Evolutionary conservation across 768 basidiomycete species (phyloP).

Genomic region (Mycena galopus): DNA sequence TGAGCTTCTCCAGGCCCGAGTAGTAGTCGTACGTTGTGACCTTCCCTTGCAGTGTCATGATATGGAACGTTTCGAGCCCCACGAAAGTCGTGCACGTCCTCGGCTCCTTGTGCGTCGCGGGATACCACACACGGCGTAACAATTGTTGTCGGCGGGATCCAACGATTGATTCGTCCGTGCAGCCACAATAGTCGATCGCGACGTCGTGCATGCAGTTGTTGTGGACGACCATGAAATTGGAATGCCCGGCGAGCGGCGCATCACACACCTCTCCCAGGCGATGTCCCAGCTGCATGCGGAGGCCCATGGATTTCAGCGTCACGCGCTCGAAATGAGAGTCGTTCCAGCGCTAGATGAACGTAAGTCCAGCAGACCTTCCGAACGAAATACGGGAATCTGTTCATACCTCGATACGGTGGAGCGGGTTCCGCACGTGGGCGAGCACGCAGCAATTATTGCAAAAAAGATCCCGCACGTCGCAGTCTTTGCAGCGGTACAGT

Average conservation of each 20-base stretch:
- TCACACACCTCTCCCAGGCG: not conserved
- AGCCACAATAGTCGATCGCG: not conserved
- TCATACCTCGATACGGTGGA: not conserved
- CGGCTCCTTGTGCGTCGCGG: not conserved
- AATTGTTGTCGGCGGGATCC: not conserved
- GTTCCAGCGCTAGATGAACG: not conserved
- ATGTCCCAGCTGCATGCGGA: not conserved
- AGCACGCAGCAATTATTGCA: not conserved
- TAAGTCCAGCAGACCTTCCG: not conserved
- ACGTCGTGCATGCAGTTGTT: not conserved
- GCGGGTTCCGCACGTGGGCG: not conserved
- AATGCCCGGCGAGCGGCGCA: not conserved
- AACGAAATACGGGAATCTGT: not conserved
- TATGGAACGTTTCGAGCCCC: slow-evolving; percentile 5
- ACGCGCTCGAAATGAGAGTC: not conserved
- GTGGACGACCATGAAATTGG: not conserved
- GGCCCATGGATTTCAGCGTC: not conserved
- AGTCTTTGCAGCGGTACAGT: not conserved
- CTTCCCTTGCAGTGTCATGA: slow-evolving; percentile 26
- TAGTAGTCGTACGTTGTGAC: slow-evolving; percentile 34
- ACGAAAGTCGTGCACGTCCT: not conserved
- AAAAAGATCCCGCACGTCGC: not conserved
- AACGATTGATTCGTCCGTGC: not conserved
- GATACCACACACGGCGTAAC: not conserved
- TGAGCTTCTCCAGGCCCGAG: slow-evolving; percentile 8